These are phyloP conservation scores for Colletotrichum chlorophyti DNA, from an alignment of 2,329 filamentous ascomycete genomes.

Conservation along the genomic window DNA sequence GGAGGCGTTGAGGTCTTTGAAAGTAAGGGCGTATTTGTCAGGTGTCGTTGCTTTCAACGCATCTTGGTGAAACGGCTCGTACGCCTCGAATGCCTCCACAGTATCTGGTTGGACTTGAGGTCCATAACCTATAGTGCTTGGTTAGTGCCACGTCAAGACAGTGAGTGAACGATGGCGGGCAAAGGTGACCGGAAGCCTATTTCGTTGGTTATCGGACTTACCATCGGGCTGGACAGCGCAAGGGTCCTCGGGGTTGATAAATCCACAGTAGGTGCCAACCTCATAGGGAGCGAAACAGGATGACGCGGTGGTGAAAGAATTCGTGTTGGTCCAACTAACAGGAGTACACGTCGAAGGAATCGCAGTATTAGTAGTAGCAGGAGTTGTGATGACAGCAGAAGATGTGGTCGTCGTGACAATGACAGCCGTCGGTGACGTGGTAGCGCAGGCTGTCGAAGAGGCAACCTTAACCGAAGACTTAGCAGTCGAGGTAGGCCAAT, in stretches of 20 bases:
- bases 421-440: not conserved
- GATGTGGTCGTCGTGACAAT: not conserved
- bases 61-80: not conserved
- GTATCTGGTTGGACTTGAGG: constrained; percentile 11
- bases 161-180: no score
- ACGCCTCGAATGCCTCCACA: not conserved
- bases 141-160: not conserved
- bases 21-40: constrained; percentile 6
- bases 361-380: not conserved
- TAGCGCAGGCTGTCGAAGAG: not conserved
- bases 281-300: constrained; percentile 5
- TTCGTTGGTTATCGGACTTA: not conserved
- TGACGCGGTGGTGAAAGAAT: constrained; percentile 8
- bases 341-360: constrained; percentile 16
- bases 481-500: not conserved
- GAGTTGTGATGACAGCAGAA: not conserved
- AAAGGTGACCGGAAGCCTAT: no score
- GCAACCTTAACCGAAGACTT: not conserved
- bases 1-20: constrained; percentile 16
- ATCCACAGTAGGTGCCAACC: constrained; percentile 22
- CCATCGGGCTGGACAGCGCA: constrained; percentile 16
- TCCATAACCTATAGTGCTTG: not conserved
- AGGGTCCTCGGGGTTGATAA: constrained; percentile 24
- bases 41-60: not conserved
- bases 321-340: constrained; percentile 18